A percentile compares a stretch with the other conserved stretches of the same genome.
Evolutionary conservation across 768 basidiomycete species (phyloP).

Genomic region (Arthromyces matolae): DNA sequence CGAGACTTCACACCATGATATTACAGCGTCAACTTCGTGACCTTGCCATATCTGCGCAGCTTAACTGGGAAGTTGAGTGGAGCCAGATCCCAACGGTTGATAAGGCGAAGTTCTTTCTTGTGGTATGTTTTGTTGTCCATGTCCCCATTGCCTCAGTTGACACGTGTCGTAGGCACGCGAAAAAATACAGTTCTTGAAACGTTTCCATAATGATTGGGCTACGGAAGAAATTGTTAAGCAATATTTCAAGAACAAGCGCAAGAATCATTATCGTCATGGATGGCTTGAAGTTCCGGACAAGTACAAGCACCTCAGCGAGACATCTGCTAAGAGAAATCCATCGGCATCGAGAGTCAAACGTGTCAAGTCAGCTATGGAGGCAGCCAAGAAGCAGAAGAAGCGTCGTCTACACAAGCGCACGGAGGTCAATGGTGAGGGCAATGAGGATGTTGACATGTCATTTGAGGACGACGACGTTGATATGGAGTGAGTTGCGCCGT

Average conservation of each 20-base stretch:
- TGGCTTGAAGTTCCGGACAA: constrained; percentile 13
- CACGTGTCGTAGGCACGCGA: constrained; percentile 8
- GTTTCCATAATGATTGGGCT: constrained; percentile 22
- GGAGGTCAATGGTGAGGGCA: too few relatives aligned
- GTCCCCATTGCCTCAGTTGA: background rate
- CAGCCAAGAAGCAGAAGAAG: too few relatives aligned
- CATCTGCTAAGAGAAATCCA: constrained; percentile 11
- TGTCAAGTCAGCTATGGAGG: background rate
- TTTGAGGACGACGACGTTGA: too few relatives aligned
- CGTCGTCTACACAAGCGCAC: too few relatives aligned
- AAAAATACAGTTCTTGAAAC: constrained; percentile 8
- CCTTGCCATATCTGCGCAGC: background rate
- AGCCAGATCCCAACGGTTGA: constrained; percentile 9
- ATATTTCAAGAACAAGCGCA: constrained; percentile 17
- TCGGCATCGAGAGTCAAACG: background rate
- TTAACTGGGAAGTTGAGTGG: constrained; percentile 2
- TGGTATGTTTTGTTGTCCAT: constrained; percentile 6
- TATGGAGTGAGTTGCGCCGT: too few relatives aligned
- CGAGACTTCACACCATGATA: too few relatives aligned
- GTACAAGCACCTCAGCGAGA: constrained; percentile 18
- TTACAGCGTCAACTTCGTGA: background rate
- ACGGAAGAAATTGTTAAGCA: constrained; percentile 21
- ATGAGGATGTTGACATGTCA: too few relatives aligned
- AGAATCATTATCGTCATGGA: constrained; percentile 10
- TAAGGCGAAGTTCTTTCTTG: constrained; percentile 13